A percentile compares a stretch with the other conserved stretches of the same genome.
Evolutionary conservation across 495 filamentous ascomycete genomes (phyloP).

Genomic region (Aspergillus avenaceus): DNA sequence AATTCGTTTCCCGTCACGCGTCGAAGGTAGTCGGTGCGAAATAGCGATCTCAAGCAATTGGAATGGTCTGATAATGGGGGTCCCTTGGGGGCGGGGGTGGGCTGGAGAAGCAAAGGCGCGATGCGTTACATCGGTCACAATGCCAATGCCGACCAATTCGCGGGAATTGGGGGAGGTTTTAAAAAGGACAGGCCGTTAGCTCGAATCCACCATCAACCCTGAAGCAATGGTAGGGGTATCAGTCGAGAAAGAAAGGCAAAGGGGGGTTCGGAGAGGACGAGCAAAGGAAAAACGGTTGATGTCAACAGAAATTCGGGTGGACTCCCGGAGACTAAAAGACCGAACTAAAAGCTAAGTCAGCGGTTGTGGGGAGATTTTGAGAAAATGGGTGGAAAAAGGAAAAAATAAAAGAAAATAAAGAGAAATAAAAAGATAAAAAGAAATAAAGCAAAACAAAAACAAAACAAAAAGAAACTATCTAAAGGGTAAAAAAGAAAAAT

Average conservation of each 20-base stretch:
- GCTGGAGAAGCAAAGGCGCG: conserved; percentile 26
- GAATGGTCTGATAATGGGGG: conserved; percentile 12
- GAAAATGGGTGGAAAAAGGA: neutral
- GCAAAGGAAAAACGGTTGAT: conserved; percentile 1
- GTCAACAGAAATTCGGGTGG: conserved; percentile 6
- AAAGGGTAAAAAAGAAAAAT: neutral
- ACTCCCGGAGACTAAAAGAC: conserved; percentile 2
- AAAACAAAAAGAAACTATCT: neutral
- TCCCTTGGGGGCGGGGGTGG: conserved; percentile 17
- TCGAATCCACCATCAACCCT: neutral
- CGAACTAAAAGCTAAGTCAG: conserved; percentile 5
- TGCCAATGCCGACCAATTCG: conserved; percentile 14
- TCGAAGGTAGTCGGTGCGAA: neutral
- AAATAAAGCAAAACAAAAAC: neutral
- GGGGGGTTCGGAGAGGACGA: neutral
- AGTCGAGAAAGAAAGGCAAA: neutral
- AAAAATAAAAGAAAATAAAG: neutral
- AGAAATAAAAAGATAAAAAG: neutral
- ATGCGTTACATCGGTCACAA: conserved; percentile 39
- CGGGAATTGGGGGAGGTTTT: conserved; percentile 2
- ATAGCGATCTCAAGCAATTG: neutral
- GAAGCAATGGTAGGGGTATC: neutral
- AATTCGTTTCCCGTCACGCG: neutral
- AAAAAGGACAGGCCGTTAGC: neutral
- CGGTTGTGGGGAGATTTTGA: neutral